Base-by-base conservation (phyloP, 208 protist species). In the Kentomonas sorsogonicus region DNA sequence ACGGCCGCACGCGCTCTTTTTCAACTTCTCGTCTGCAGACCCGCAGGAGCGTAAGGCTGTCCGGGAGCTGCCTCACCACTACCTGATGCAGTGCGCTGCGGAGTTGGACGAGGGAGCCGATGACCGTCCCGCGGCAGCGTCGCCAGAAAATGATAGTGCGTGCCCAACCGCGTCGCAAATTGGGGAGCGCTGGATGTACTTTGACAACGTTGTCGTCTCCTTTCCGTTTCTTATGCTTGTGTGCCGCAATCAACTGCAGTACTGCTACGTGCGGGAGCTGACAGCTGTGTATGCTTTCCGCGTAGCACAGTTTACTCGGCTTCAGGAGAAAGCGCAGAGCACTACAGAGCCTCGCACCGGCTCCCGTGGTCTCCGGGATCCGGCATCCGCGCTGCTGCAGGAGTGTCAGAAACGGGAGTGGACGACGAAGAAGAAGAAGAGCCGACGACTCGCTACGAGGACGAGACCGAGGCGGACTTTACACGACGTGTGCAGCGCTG, bases 111-210 rank as follows among this genome's bases (percentile, higher is more conserved):
- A 52, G 34, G 46, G 23, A 29, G 51, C 55, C 11, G 39, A 70
- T 47, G 26, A 47, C 9, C 56, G 53, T 30, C 43, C 18, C 67
- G 26, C 62, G 72, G 48, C 69, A 88, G 56, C 77, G 86, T 0
- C 66, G 67, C 25, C 79, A 81, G 10, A 74, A 86, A 46, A 89
- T 89, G 72, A 82, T 90, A 63, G 52, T 93, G 22, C 30, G 72
- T 4, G 82, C 83, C 46, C 86, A 93, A 50, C 57, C 66, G 26
- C 29, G 43, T 27, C 59, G 10, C 59, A 57, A 30, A 64, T 56
- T 40, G 58, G 62, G 9, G 40, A 44, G 40, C 68, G 58, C 56
- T 84, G 71, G 69, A 27, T 66, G 15, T 53, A 78, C 46, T 47
- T 94, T 7, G 77, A 88, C 66, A 53, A 46, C n/a, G 53, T 77